Percentiles rank a stretch among this genome's conserved stretches.
phyloP scores from a whole-genome alignment of 129 eudicot genomes.

The Chrysanthemum makinoi region DNA sequence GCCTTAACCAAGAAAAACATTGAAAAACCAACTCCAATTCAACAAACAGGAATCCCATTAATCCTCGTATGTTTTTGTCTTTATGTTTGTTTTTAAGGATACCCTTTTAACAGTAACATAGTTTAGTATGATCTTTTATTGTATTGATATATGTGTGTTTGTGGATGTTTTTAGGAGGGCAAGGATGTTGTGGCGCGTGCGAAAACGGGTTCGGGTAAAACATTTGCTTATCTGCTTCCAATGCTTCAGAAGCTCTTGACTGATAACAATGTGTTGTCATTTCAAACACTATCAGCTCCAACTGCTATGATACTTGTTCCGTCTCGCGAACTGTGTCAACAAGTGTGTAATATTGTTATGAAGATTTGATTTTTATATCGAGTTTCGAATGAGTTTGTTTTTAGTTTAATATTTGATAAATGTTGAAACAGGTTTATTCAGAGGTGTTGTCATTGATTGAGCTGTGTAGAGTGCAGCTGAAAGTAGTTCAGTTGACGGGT shows the following conservation, averaged over 20 bases:
- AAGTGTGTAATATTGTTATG: conserved; percentile 34
- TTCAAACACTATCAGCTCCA: conserved; percentile 57
- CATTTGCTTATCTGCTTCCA: conserved; percentile 89
- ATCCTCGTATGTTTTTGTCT: conserved; percentile 49
- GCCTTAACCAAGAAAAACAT: conserved; percentile 72
- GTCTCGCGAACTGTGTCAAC: conserved; percentile 80
- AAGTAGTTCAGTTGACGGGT: conserved; percentile 73
- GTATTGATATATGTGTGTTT: neutral
- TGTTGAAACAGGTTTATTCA: conserved; percentile 60
- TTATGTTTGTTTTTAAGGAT: too few species aligned
- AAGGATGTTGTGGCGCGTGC: conserved; percentile 96
- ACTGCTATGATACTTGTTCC: conserved; percentile 75
- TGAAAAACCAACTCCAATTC: conserved; percentile 81
- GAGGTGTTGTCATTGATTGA: conserved; percentile 74
- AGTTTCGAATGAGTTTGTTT: neutral
- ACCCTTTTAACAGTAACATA: too few species aligned
- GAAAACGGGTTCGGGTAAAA: conserved; percentile 95
- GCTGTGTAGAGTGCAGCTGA: conserved; percentile 73
- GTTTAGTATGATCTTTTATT: neutral
- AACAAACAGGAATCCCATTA: conserved; percentile 70
- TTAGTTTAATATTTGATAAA: neutral
- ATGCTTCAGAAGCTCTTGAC: conserved; percentile 77
- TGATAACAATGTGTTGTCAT: conserved; percentile 31
- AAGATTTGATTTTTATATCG: neutral
- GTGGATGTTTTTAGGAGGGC: conserved; percentile 49